Percentiles rank a stretch among this genome's conserved stretches.
Evolutionary conservation across 192 early-diverging fungal species (phyloP).

Genomic region (Entomortierella beljakovae): DNA sequence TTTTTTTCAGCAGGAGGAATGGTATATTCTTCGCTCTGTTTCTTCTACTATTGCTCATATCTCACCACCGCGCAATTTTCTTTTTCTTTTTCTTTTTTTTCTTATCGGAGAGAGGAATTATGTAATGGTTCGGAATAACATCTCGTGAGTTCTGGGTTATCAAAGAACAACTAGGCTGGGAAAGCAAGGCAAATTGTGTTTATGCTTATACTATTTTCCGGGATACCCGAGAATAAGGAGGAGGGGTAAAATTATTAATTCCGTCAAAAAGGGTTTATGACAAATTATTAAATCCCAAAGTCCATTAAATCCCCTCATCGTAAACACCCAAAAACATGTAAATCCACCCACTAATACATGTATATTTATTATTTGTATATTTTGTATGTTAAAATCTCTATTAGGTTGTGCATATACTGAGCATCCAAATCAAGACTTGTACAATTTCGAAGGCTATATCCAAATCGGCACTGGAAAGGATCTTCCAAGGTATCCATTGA

Average conservation of each 20-base stretch:
- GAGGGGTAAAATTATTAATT: background rate
- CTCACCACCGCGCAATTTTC: no score
- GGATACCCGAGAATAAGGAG: background rate
- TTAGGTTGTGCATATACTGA: constrained; percentile 70
- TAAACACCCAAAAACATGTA: no score
- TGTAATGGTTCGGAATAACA: constrained; percentile 12
- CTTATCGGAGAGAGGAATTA: background rate
- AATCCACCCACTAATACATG: no score
- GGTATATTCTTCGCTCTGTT: background rate
- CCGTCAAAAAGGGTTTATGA: no score
- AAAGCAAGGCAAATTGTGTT: background rate
- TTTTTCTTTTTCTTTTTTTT: no score
- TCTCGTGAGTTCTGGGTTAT: background rate
- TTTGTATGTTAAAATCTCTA: background rate
- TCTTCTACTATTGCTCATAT: background rate
- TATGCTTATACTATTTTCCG: constrained; percentile 19
- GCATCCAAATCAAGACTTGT: constrained; percentile 81
- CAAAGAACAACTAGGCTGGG: background rate
- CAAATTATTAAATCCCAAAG: no score
- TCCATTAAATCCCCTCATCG: no score
- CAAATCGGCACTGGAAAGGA: constrained; percentile 60
- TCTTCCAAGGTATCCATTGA: constrained; percentile 68
- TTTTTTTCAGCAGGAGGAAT: background rate
- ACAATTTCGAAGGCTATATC: constrained; percentile 87
- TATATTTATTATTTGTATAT: no score